Percentiles rank a stretch among this genome's conserved stretches.
These are phyloP conservation scores for Auxenochlorella protothecoides DNA, from an alignment of 139 green algal genomes.

Conservation along the genomic window DNA sequence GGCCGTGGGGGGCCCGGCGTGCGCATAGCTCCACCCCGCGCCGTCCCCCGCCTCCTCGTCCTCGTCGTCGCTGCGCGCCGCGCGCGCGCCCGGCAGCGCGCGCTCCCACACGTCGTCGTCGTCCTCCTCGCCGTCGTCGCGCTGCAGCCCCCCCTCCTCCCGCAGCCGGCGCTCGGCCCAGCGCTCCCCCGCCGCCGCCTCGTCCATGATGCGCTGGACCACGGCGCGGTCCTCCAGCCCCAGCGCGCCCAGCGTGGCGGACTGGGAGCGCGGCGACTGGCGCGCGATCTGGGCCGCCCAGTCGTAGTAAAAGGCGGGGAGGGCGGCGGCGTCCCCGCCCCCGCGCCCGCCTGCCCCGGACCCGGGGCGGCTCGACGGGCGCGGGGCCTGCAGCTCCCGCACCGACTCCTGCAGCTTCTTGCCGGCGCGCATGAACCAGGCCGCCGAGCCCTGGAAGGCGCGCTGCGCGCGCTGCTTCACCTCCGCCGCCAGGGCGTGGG, in stretches of 20 bases:
- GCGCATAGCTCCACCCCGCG: no score
- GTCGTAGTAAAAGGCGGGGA: slow-evolving; percentile 13
- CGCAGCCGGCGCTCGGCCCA: neutral
- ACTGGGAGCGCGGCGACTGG: slow-evolving; percentile 9
- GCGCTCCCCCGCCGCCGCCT: slow-evolving; percentile 12
- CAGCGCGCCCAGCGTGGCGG: slow-evolving; percentile 22
- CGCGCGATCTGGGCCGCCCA: slow-evolving; percentile 31
- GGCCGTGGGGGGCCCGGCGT: no score
- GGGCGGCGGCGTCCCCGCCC: neutral
- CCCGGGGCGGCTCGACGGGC: neutral
- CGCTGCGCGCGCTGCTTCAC: slow-evolving; percentile 16
- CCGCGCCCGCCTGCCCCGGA: neutral
- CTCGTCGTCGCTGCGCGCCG: no score
- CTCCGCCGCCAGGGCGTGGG: slow-evolving; percentile 5
- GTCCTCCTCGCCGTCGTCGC: no score
- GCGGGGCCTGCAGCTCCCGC: slow-evolving; percentile 13
- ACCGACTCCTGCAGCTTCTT: slow-evolving; percentile 14
- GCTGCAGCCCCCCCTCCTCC: no score
- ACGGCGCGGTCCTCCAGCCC: slow-evolving; percentile 30
- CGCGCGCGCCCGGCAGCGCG: no score
- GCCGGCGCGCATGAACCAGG: slow-evolving; percentile 25
- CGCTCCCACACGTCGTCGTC: no score
- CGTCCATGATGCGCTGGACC: slow-evolving; percentile 36
- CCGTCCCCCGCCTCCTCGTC: no score
- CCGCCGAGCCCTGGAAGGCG: slow-evolving; percentile 13